phyloP scores from a whole-genome alignment of 352 stramenopile species.

The Pythium biforme region DNA sequence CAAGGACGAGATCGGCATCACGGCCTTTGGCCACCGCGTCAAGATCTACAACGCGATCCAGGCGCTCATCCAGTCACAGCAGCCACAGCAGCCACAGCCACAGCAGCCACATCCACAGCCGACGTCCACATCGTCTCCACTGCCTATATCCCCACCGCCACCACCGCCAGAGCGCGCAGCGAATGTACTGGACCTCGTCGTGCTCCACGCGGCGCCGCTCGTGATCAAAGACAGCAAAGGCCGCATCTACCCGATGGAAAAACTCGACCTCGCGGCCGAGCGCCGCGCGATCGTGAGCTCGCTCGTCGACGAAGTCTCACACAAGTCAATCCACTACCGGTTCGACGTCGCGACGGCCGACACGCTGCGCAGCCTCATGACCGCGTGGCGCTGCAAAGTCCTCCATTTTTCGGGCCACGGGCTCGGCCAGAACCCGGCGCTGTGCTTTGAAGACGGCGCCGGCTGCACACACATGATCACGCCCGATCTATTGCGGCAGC shows the following conservation, averaged over 20 bases:
- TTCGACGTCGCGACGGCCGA: conserved; percentile 81
- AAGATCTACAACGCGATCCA: conserved; percentile 61
- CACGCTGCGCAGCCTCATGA: conserved; percentile 77
- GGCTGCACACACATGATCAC: conserved; percentile 78
- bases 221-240: conserved; percentile 72
- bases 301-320: conserved; percentile 62
- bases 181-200: conserved; percentile 72
- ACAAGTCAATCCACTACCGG: conserved; percentile 74
- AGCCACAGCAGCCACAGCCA: conserved; percentile 3
- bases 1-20: conserved; percentile 61
- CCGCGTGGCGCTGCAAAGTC: conserved; percentile 66
- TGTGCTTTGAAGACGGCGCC: conserved; percentile 79
- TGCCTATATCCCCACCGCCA: background rate
- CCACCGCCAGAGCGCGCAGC: conserved; percentile 21
- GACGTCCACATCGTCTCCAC: too few relatives aligned
- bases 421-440: conserved; percentile 56
- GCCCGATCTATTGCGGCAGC: conserved; percentile 52
- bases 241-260: conserved; percentile 82
- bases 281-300: conserved; percentile 68
- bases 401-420: conserved; percentile 82
- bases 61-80: conserved; percentile 25
- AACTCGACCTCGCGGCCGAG: conserved; percentile 75
- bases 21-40: conserved; percentile 57
- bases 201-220: conserved; percentile 78
- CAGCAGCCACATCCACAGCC: conserved; percentile 5